Evolutionary conservation across 2,329 filamentous ascomycete species (phyloP).

Genomic region (Ascochyta lentis): DNA sequence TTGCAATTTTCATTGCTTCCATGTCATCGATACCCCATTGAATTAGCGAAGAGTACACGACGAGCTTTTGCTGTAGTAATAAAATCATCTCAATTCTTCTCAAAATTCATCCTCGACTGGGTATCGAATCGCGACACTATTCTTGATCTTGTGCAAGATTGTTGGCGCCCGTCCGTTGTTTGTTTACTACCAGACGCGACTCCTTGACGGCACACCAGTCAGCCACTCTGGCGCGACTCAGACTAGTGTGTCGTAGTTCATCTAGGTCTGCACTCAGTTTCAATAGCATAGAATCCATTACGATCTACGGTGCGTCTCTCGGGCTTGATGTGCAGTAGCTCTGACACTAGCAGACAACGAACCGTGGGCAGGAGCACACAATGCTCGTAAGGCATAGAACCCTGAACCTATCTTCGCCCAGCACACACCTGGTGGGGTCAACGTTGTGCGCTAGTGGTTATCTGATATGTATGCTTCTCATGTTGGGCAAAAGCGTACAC

Average conservation of each 20-base stretch:
- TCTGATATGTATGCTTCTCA: too few species aligned
- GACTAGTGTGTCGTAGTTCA: neutral
- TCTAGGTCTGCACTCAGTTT: neutral
- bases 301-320: neutral
- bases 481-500: too few species aligned
- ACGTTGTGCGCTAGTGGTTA: too few species aligned
- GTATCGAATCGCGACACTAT: neutral
- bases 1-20: slow-evolving; percentile 16
- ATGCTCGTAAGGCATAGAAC: neutral
- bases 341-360: neutral
- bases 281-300: too few species aligned
- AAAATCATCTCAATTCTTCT: neutral
- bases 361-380: neutral
- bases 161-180: neutral
- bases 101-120: neutral
- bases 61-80: neutral
- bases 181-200: neutral
- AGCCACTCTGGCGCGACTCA: neutral
- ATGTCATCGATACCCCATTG: slow-evolving; percentile 19
- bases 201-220: neutral
- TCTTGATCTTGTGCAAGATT: neutral
- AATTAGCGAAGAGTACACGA: slow-evolving; percentile 2
- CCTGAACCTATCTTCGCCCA: neutral
- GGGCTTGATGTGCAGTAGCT: neutral
- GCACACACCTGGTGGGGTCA: neutral